phyloP scores from a whole-genome alignment of 208 protist genomes.

The Tritrichomonas musculus region DNA sequence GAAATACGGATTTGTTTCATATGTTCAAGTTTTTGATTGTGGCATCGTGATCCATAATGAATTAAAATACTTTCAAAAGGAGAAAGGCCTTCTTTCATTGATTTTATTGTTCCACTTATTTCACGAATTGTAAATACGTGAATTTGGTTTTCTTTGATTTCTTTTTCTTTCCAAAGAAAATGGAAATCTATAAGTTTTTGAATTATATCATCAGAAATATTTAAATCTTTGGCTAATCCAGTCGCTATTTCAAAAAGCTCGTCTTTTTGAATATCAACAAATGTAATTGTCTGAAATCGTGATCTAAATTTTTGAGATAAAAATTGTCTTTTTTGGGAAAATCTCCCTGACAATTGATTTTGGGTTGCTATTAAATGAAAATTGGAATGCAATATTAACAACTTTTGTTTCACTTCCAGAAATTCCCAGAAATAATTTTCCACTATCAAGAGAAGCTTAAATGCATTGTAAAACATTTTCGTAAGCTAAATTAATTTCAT shows the following conservation, averaged over 20 bases:
- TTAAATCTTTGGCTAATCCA: not conserved
- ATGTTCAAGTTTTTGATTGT: not conserved
- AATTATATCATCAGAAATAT: not conserved
- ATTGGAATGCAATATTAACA: not conserved
- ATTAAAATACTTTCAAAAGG: not conserved
- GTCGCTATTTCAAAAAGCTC: not conserved
- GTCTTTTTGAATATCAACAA: not conserved
- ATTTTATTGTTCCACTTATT: not conserved
- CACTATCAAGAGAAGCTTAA: conserved; percentile 26
- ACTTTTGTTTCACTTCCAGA: not conserved
- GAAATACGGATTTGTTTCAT: not conserved
- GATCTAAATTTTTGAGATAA: not conserved
- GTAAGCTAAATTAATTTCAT: conserved; percentile 38
- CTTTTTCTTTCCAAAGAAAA: not conserved
- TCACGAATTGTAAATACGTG: not conserved
- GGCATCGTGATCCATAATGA: not conserved
- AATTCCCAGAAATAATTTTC: not conserved
- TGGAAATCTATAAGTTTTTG: not conserved
- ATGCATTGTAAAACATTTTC: conserved; percentile 27
- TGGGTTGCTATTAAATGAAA: conserved; percentile 33
- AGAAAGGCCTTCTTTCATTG: not conserved
- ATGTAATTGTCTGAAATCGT: conserved; percentile 24
- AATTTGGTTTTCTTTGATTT: not conserved
- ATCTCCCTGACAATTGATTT: not conserved
- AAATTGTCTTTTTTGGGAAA: not conserved